phyloP scores from a whole-genome alignment of 306 rosid genomes.

The Potentilla sterilis region DNA sequence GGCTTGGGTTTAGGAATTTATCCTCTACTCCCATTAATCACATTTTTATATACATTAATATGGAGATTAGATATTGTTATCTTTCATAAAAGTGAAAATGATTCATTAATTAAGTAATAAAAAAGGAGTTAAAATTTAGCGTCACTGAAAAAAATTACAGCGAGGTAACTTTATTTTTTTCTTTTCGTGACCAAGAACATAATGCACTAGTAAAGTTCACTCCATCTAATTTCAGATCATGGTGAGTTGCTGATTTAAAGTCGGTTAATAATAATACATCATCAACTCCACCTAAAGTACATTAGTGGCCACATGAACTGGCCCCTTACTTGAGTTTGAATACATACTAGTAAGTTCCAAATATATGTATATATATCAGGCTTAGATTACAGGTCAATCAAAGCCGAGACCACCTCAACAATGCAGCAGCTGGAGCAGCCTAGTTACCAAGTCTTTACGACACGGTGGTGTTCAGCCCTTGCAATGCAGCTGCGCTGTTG shows the following conservation, averaged over 20 bases:
- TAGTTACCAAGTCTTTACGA: conserved; percentile 13
- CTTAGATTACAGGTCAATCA: not conserved
- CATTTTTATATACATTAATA: not conserved
- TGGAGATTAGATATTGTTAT: not conserved
- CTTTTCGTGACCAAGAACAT: not conserved
- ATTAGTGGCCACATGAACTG: conserved; percentile 6
- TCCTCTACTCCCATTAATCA: not conserved
- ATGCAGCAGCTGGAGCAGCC: not conserved
- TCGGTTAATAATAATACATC: conserved; percentile 21
- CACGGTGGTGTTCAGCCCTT: conserved; percentile 52
- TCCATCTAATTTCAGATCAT: conserved; percentile 5
- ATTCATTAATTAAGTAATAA: not conserved
- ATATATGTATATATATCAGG: not conserved
- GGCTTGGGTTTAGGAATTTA: not conserved
- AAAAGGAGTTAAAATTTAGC: not conserved
- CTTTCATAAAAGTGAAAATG: not conserved
- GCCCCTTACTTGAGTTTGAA: conserved; percentile 1
- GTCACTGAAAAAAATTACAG: too few relatives aligned
- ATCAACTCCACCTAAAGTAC: conserved; percentile 19
- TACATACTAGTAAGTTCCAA: not conserved
- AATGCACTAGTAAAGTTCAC: not conserved
- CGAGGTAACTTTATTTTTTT: not conserved
- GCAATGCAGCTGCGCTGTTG: conserved; percentile 80
- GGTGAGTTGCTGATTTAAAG: conserved; percentile 17
- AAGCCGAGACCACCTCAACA: not conserved